Evolutionary conservation across 805 yeast genomes (phyloP).

Genomic region (Pichia occidentalis): DNA sequence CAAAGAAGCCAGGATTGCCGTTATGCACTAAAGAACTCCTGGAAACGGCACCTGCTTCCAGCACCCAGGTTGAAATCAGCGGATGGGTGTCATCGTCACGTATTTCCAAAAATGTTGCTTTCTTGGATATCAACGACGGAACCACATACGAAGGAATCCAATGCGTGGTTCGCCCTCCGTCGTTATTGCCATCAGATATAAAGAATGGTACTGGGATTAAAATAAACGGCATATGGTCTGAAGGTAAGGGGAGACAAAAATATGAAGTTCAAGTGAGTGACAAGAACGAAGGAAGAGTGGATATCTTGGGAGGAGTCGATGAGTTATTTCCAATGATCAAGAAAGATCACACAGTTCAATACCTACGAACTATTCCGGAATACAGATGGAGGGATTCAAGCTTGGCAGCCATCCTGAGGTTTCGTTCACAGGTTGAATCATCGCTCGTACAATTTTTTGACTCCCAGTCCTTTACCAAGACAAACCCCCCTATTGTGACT

Average conservation of each 20-base stretch:
- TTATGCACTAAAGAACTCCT: slow-evolving; percentile 27
- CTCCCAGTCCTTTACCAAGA: slow-evolving; percentile 53
- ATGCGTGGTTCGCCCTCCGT: slow-evolving; percentile 44
- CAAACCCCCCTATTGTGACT: slow-evolving; percentile 81
- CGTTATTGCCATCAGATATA: slow-evolving; percentile 26
- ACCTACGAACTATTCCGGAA: slow-evolving; percentile 66
- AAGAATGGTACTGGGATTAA: slow-evolving; percentile 34
- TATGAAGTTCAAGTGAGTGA: slow-evolving; percentile 43
- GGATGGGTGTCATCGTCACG: slow-evolving; percentile 80
- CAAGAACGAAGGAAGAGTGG: slow-evolving; percentile 27
- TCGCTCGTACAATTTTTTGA: slow-evolving; percentile 50
- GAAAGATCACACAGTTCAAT: slow-evolving; percentile 60
- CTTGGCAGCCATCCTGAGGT: slow-evolving; percentile 60
- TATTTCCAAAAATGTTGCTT: slow-evolving; percentile 66
- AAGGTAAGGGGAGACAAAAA: slow-evolving; percentile 44
- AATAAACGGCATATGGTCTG: slow-evolving; percentile 31
- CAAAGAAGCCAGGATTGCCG: slow-evolving; percentile 16
- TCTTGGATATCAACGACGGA: slow-evolving; percentile 79
- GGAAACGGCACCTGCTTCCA: slow-evolving; percentile 30
- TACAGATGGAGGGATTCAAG: slow-evolving; percentile 67
- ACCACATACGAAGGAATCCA: slow-evolving; percentile 47
- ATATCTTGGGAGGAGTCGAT: slow-evolving; percentile 55
- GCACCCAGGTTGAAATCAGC: slow-evolving; percentile 38
- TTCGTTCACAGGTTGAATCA: slow-evolving; percentile 62
- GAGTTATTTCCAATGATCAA: slow-evolving; percentile 77